These are phyloP conservation scores for Globisporangium cylindrosporum DNA, from an alignment of 352 stramenopile genomes.

Conservation along the genomic window DNA sequence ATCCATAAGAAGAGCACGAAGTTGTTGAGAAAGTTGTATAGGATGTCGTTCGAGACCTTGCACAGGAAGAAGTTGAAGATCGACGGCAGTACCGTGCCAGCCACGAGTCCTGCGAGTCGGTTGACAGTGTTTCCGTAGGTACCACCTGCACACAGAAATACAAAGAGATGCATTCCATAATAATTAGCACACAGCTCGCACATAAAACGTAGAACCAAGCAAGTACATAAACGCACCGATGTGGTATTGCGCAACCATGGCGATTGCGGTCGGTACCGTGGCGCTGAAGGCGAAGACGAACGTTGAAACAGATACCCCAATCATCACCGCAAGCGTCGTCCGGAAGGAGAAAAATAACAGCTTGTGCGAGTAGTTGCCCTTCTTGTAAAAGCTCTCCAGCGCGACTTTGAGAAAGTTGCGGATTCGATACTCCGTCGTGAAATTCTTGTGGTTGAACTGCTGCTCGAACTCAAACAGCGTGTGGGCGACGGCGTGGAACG, in stretches of 20 bases:
- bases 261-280: slow-evolving; percentile 62
- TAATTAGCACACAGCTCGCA: background rate
- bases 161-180: background rate
- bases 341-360: slow-evolving; percentile 58
- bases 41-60: slow-evolving; percentile 32
- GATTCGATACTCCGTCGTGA: slow-evolving; percentile 46
- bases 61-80: slow-evolving; percentile 75
- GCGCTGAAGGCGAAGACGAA: slow-evolving; percentile 75
- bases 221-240: slow-evolving; percentile 26
- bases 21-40: slow-evolving; percentile 65
- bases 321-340: slow-evolving; percentile 56
- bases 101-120: slow-evolving; percentile 60
- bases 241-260: slow-evolving; percentile 65
- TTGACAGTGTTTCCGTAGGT: slow-evolving; percentile 72
- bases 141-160: slow-evolving; percentile 24
- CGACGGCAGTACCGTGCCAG: slow-evolving; percentile 66
- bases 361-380: slow-evolving; percentile 39
- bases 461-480: slow-evolving; percentile 65
- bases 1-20: slow-evolving; percentile 62
- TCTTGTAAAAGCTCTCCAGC: slow-evolving; percentile 33
- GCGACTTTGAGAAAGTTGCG: slow-evolving; percentile 48
- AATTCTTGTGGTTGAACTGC: slow-evolving; percentile 73
- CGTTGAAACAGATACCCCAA: slow-evolving; percentile 57
- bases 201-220: background rate
- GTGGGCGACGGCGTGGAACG: slow-evolving; percentile 64